Conservation (phyloP, 495 filamentous ascomycete species). For the Hyaloscypha variabilis region DNA sequence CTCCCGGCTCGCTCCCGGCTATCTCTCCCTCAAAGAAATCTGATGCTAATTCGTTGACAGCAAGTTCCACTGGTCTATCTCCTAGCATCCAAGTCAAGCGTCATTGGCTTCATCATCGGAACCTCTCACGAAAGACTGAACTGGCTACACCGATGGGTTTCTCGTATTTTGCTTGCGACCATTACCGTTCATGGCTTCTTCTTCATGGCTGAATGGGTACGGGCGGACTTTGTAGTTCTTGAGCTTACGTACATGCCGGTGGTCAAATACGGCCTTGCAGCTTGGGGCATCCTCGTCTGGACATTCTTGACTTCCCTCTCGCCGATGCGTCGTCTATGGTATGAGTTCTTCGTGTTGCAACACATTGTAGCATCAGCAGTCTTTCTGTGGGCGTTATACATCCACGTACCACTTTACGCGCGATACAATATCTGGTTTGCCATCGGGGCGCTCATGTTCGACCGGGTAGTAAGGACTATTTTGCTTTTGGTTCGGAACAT, state of each 20-base stretch:
- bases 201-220: slow-evolving; percentile 70
- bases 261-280: slow-evolving; percentile 68
- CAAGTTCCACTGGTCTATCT: slow-evolving; percentile 84
- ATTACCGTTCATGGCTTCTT: slow-evolving; percentile 74
- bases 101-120: slow-evolving; percentile 69
- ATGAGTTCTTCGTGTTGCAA: slow-evolving; percentile 83
- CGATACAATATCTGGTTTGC: slow-evolving; percentile 71
- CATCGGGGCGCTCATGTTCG: slow-evolving; percentile 69
- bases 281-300: slow-evolving; percentile 75
- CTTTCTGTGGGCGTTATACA: slow-evolving; percentile 67
- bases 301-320: slow-evolving; percentile 68
- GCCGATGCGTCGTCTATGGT: slow-evolving; percentile 67
- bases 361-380: slow-evolving; percentile 70
- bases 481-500: slow-evolving; percentile 67
- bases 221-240: slow-evolving; percentile 60
- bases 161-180: slow-evolving; percentile 73
- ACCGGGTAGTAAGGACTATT: slow-evolving; percentile 57
- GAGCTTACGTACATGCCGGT: slow-evolving; percentile 67
- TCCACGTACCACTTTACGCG: slow-evolving; percentile 63
- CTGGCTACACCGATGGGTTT: slow-evolving; percentile 83
- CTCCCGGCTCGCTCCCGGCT: too few species aligned
- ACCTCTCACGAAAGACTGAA: slow-evolving; percentile 76
- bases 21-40: too few species aligned
- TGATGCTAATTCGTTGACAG: too few species aligned
- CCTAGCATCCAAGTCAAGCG: slow-evolving; percentile 76